phyloP scores from a whole-genome alignment of 2,329 filamentous ascomycete genomes.

The Lecanicillium sp. region DNA sequence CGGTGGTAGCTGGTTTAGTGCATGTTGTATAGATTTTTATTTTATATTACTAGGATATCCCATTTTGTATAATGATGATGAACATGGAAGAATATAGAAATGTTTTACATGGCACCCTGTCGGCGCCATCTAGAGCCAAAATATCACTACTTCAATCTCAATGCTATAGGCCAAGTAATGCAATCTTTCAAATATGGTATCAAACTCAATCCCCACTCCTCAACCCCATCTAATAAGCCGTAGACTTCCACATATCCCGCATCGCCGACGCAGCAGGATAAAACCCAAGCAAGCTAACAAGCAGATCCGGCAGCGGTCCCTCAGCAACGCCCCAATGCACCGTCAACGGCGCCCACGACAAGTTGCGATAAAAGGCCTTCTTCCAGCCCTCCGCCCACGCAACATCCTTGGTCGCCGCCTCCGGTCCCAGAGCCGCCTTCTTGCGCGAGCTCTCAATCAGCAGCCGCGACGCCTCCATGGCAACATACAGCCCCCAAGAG shows the following conservation, averaged over 20 bases:
- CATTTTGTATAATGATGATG: too few species aligned
- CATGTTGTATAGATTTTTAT: too few species aligned
- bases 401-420: conserved; percentile 21
- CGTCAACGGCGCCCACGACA: conserved; percentile 74
- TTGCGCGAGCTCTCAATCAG: conserved; percentile 34
- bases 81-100: too few species aligned
- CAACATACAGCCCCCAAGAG: conserved; percentile 73
- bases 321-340: conserved; percentile 72
- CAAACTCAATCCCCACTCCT: background rate
- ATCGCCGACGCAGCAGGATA: conserved; percentile 38
- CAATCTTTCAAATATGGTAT: too few species aligned
- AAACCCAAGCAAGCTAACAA: conserved; percentile 32
- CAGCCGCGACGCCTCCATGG: conserved; percentile 64
- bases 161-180: too few species aligned
- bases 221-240: conserved; percentile 14
- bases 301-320: conserved; percentile 39
- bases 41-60: too few species aligned
- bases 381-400: conserved; percentile 47
- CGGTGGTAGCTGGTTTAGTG: conserved; percentile 52
- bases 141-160: too few species aligned
- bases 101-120: too few species aligned
- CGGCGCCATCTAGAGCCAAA: too few species aligned
- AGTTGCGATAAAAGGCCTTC: conserved; percentile 59
- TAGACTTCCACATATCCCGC: conserved; percentile 34
- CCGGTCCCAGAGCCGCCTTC: conserved; percentile 20